Conservation (phyloP, 2,329 filamentous ascomycete species). For the Aspergillus bombycis region DNA sequence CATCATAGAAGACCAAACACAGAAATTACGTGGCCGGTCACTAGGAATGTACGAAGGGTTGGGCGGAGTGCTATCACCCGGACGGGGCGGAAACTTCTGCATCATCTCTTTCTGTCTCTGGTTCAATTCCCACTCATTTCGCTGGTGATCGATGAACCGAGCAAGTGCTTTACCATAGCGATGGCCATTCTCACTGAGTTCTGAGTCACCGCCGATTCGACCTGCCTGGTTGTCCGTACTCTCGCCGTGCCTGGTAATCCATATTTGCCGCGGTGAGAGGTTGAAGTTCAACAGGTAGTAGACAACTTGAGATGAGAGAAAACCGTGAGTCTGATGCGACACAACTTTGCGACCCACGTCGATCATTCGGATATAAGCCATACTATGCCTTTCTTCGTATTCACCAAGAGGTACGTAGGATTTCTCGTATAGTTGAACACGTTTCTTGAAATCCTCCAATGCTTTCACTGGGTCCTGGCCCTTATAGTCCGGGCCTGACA, state of each 20-base stretch:
- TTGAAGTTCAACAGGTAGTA: slow-evolving; percentile 98
- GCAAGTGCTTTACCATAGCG: slow-evolving; percentile 79
- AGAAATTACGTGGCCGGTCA: slow-evolving; percentile 80
- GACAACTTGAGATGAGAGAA: slow-evolving; percentile 87
- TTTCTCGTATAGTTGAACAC: slow-evolving; percentile 90
- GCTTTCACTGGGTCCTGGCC: slow-evolving; percentile 87
- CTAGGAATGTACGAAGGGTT: slow-evolving; percentile 73
- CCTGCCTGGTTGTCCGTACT: slow-evolving; percentile 84
- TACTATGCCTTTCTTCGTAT: slow-evolving; percentile 85
- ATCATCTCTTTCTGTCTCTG: slow-evolving; percentile 77
- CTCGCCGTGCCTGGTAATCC: slow-evolving; percentile 95
- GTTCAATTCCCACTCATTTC: slow-evolving; percentile 78
- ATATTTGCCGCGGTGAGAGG: slow-evolving; percentile 90
- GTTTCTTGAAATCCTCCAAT: slow-evolving; percentile 86
- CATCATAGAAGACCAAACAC: slow-evolving; percentile 98
- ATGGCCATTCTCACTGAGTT: slow-evolving; percentile 77
- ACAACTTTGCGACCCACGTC: slow-evolving; percentile 95
- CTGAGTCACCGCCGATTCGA: slow-evolving; percentile 88
- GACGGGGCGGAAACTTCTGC: slow-evolving; percentile 82
- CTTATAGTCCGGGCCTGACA: slow-evolving; percentile 93
- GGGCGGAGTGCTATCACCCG: slow-evolving; percentile 90
- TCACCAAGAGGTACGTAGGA: slow-evolving; percentile 89
- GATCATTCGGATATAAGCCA: slow-evolving; percentile 97
- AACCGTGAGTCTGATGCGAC: slow-evolving; percentile 86
- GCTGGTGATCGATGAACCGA: slow-evolving; percentile 79